Evolutionary conservation across 73 alveolate genomes (phyloP).

Genomic region (Paramecium bursaria): DNA sequence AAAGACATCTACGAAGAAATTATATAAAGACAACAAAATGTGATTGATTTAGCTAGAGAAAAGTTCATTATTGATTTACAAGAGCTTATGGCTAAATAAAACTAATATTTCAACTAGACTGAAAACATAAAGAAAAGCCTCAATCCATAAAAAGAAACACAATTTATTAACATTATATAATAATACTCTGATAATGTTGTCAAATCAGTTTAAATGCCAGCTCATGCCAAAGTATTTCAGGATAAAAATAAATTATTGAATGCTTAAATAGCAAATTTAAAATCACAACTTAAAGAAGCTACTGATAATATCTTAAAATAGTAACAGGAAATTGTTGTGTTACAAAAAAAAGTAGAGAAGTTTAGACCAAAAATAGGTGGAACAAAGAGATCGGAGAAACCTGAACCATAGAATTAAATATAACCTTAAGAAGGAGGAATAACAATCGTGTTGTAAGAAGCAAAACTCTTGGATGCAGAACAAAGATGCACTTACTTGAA

Average conservation of each 20-base stretch:
- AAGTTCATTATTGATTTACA: conserved; percentile 21
- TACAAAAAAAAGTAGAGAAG: conserved; percentile 24
- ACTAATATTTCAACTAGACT: conserved; percentile 51
- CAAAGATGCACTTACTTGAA: neutral
- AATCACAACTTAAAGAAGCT: conserved; percentile 26
- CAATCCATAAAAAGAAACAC: conserved; percentile 33
- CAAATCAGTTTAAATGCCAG: neutral
- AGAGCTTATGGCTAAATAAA: conserved; percentile 12
- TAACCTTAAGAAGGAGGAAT: conserved; percentile 1
- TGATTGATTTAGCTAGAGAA: conserved; percentile 20
- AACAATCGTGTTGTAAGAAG: conserved; percentile 8
- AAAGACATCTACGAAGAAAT: conserved; percentile 38
- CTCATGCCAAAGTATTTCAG: neutral
- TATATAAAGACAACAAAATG: conserved; percentile 35
- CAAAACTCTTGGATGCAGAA: neutral
- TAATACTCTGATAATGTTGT: conserved; percentile 42
- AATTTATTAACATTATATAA: neutral
- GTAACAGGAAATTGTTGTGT: neutral
- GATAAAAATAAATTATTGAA: conserved; percentile 12
- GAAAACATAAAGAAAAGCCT: conserved; percentile 31
- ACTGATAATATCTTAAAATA: neutral
- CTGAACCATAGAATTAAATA: neutral
- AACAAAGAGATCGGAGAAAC: neutral
- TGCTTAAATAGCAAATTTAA: neutral
- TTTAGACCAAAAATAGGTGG: conserved; percentile 43